These are phyloP conservation scores for Gossypium schwendimanii DNA, from an alignment of 441 rosid species.

Conservation along the genomic window DNA sequence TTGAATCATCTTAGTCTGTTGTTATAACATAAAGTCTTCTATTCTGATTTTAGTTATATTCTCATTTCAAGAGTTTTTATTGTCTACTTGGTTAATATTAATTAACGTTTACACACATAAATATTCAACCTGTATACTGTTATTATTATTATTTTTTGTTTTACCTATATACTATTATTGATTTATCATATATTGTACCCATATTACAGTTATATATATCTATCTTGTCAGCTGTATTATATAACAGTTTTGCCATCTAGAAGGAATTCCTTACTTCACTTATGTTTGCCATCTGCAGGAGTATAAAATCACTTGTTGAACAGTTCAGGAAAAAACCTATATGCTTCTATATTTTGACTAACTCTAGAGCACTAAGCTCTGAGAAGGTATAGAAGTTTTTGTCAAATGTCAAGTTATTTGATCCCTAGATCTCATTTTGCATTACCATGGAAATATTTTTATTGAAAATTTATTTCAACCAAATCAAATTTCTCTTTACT, in stretches of 20 bases:
- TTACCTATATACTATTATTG: neutral
- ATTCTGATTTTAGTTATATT: neutral
- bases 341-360: conserved; percentile 91
- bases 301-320: conserved; percentile 60
- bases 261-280: neutral
- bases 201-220: neutral
- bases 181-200: neutral
- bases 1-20: neutral
- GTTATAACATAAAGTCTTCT: neutral
- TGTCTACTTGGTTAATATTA: conserved; percentile 3
- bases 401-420: conserved; percentile 6
- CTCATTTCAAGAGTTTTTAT: conserved; percentile 1
- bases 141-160: too few relatives aligned
- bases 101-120: neutral
- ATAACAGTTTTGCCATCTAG: neutral
- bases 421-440: conserved; percentile 15
- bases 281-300: conserved; percentile 42
- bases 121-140: neutral
- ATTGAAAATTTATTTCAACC: neutral
- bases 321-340: conserved; percentile 64
- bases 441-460: neutral
- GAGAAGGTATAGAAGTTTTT: conserved; percentile 53
- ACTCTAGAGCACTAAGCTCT: conserved; percentile 85
- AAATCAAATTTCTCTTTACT: neutral
- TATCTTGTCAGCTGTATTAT: neutral